These are phyloP conservation scores for Afroboletus lepidellus DNA, from an alignment of 1,284 basidiomycete species.

Conservation along the genomic window DNA sequence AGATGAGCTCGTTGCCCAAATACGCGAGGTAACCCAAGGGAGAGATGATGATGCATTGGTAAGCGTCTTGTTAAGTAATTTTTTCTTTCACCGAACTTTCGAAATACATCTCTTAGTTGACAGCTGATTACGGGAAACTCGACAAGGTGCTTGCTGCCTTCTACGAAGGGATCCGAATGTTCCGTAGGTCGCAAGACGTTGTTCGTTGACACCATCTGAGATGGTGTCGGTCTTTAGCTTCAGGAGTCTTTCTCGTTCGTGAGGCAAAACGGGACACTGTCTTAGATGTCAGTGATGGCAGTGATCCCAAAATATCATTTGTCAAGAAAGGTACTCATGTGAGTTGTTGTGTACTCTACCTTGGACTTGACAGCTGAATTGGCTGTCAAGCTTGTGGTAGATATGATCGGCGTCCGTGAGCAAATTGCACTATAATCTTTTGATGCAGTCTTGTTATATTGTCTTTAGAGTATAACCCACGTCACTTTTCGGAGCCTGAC, in stretches of 20 bases:
- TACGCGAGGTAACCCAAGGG: conserved; percentile 37
- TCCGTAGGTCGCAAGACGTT: conserved; percentile 38
- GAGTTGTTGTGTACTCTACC: neutral
- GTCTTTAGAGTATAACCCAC: conserved; percentile 37
- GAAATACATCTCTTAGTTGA: conserved; percentile 30
- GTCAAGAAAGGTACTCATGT: conserved; percentile 34
- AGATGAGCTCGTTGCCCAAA: conserved; percentile 47
- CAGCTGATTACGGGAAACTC: conserved; percentile 44
- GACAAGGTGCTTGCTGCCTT: conserved; percentile 47
- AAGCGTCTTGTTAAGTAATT: conserved; percentile 8
- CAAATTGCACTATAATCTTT: conserved; percentile 9
- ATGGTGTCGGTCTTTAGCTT: conserved; percentile 13
- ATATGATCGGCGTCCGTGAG: conserved; percentile 54
- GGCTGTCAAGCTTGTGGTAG: conserved; percentile 38
- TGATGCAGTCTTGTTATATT: neutral
- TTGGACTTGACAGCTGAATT: conserved; percentile 1
- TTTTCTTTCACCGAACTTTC: neutral
- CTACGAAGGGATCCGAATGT: conserved; percentile 45
- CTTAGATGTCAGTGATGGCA: conserved; percentile 19
- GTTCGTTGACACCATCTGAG: neutral
- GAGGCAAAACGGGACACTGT: conserved; percentile 22
- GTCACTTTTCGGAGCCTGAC: conserved; percentile 40
- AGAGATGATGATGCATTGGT: conserved; percentile 43
- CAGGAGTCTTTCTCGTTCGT: conserved; percentile 21
- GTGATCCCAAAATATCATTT: conserved; percentile 18